Evolutionary conservation across 2,329 filamentous ascomycete genomes (phyloP), one percentile per base, ranked within the genome.

Genomic region (Beauveria caledonica): DNA sequence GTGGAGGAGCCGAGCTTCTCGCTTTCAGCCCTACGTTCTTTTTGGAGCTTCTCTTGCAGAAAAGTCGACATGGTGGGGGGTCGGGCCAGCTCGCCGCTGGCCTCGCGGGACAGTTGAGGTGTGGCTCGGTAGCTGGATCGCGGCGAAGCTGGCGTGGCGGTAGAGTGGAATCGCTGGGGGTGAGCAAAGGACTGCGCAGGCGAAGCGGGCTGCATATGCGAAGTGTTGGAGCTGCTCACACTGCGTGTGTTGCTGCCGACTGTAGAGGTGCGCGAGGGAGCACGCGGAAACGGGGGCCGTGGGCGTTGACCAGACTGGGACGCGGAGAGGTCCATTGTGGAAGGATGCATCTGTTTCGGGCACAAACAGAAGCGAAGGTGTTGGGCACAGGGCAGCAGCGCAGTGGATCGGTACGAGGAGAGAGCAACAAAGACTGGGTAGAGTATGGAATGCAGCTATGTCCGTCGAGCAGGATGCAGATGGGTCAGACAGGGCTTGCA

Each of bases 41-140:
- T 77, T 52, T 79, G 76, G n/a, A 85, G 70, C 63, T 76, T 79
- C 66, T 84, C 81, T 51, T 83, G 82, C 2, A 85, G 72, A 55
- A 83, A 80, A 17, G 72, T 77, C 0, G 82, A 85, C 15, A 79
- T 70, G 0, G 74, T 73, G 27, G 70, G 68, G 48, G 73, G 76
- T 17, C 74, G 73, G 4, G 68, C 64, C 3, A 73, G 70, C 21
- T 82, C 79, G 33, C 72, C 70, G 44, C 73, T 74, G 19, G 73
- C 69, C 61, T 78, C 74, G 63, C 75, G 71, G 11, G 76, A 76
- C n/a, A 78, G 63, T 40, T 72, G 73, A 4, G 78, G 76, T 21
- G 72, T 71, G n/a, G 76, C 72, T 58, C 73, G 72, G 1, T 77
- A 74, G 4, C 69, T 68, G 1, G 75, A 70, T 27, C 75, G 73